Conservation (phyloP, 805 yeast species). For the Saturnispora halmiae region DNA sequence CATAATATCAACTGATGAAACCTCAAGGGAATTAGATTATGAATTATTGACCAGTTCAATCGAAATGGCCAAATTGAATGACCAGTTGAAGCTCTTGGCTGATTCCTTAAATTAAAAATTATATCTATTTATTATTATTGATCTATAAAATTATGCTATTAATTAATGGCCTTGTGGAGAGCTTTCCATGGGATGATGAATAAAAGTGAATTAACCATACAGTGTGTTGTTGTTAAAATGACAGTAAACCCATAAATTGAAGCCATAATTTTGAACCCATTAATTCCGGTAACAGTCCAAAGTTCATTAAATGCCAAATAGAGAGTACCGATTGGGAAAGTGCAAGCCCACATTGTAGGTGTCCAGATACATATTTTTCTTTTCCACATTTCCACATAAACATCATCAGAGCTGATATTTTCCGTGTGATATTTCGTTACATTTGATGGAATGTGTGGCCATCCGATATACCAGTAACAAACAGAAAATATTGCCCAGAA, state of each 20-base stretch:
- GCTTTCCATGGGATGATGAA: constrained; percentile 25
- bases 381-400: constrained; percentile 26
- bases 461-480: constrained; percentile 14
- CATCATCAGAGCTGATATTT: constrained; percentile 31
- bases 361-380: constrained; percentile 28
- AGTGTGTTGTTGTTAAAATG: constrained; percentile 36
- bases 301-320: constrained; percentile 49
- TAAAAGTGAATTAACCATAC: constrained; percentile 31
- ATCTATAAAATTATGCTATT: background rate
- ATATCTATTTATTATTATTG: too few species aligned
- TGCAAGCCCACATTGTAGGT: constrained; percentile 69
- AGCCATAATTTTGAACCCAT: constrained; percentile 53
- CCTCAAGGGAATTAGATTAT: background rate
- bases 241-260: constrained; percentile 51
- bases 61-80: too few species aligned
- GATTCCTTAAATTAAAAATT: too few species aligned
- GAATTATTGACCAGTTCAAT: too few species aligned
- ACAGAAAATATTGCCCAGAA: constrained; percentile 18
- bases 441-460: constrained; percentile 9
- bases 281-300: constrained; percentile 38
- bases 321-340: constrained; percentile 88
- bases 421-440: constrained; percentile 3
- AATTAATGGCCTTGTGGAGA: constrained; percentile 3
- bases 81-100: too few species aligned
- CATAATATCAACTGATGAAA: background rate